phyloP scores from a whole-genome alignment of 106 monocot species.

The Gastrodia elata region DNA sequence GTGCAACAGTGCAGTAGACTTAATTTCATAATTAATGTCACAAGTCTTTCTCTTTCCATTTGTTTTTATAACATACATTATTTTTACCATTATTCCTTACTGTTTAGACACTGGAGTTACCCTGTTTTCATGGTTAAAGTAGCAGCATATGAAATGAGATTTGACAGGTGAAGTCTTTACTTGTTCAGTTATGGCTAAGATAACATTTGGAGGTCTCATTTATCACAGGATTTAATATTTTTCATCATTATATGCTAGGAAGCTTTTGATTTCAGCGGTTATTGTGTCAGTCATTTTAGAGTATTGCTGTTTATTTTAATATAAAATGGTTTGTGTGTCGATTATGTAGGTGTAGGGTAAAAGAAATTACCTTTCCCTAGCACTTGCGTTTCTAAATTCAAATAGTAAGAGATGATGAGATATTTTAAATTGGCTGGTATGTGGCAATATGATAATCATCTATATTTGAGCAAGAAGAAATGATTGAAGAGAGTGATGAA shows the following conservation, averaged over 20 bases:
- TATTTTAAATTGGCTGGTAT: not conserved
- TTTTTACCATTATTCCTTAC: constrained; percentile 15
- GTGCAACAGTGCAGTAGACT: not conserved
- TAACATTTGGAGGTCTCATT: not conserved
- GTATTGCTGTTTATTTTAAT: not conserved
- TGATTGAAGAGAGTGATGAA: no score
- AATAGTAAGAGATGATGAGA: not conserved
- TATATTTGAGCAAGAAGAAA: no score
- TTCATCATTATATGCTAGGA: not conserved
- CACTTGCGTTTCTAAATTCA: not conserved
- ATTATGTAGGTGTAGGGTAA: not conserved
- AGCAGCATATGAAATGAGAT: constrained; percentile 8
- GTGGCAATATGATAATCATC: no score
- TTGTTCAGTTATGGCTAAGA: not conserved
- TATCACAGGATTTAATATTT: not conserved
- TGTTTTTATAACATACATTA: constrained; percentile 65
- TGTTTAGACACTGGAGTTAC: constrained; percentile 14
- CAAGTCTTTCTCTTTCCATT: not conserved
- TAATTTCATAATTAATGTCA: constrained; percentile 1
- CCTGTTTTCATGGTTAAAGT: constrained; percentile 15
- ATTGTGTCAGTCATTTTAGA: not conserved
- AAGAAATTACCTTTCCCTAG: not conserved
- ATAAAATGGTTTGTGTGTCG: not conserved
- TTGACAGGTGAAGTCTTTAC: constrained; percentile 31
- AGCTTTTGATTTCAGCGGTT: not conserved